Conservation (phyloP, 176 grass and related monocot species). For the Urochloa ruziziensis region DNA sequence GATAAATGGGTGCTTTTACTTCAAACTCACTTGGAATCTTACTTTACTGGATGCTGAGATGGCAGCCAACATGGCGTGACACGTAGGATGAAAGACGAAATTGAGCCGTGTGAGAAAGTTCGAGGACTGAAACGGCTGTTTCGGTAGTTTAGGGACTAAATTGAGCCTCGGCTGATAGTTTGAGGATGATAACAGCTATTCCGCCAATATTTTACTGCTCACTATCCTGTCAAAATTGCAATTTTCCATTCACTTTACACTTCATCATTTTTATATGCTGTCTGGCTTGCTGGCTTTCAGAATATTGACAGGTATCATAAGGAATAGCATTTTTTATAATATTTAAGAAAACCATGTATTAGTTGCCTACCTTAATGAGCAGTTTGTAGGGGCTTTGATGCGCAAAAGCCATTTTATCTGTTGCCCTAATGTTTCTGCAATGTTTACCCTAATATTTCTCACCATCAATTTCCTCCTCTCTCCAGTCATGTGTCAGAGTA, state of each 20-base stretch:
- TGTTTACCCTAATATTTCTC: background rate
- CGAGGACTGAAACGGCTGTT: too few relatives aligned
- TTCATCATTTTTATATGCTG: background rate
- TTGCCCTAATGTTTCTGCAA: background rate
- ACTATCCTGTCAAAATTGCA: background rate
- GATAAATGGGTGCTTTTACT: too few relatives aligned
- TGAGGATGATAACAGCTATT: too few relatives aligned
- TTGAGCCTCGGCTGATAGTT: too few relatives aligned
- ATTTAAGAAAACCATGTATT: too few relatives aligned
- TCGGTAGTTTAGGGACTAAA: too few relatives aligned
- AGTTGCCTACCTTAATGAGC: background rate
- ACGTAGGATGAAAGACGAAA: too few relatives aligned
- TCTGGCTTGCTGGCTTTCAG: background rate
- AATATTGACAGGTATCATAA: background rate
- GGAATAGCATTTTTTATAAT: background rate
- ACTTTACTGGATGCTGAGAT: too few relatives aligned
- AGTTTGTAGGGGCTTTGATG: background rate
- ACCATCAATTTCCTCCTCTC: background rate
- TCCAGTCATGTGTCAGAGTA: background rate
- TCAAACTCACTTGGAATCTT: too few relatives aligned
- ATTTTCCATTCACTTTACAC: background rate
- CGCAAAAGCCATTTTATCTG: background rate
- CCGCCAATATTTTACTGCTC: constrained; percentile 18
- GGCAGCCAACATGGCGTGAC: too few relatives aligned
- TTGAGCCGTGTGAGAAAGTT: too few relatives aligned